phyloP scores from a whole-genome alignment of 140 eudicot genomes.

The Senecio squalidus region DNA sequence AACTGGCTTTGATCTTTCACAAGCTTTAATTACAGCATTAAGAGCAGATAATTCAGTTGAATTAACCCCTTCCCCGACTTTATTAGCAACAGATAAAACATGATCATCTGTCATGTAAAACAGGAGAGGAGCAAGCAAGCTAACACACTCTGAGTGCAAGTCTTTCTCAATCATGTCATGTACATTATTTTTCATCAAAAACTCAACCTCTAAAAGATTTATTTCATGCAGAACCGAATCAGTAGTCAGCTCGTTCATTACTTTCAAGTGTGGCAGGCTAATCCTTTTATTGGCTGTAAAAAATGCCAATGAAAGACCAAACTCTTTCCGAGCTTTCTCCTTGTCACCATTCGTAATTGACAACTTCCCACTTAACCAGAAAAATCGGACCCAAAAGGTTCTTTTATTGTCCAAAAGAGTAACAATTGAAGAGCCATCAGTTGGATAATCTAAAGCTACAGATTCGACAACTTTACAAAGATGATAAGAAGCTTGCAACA shows the following conservation, averaged over 20 bases:
- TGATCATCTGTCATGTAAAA: slow-evolving; percentile 49
- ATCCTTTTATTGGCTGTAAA: slow-evolving; percentile 44
- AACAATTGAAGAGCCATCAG: slow-evolving; percentile 31
- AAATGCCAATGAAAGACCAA: slow-evolving; percentile 56
- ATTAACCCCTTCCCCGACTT: slow-evolving; percentile 38
- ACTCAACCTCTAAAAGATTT: slow-evolving; percentile 68
- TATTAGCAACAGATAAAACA: slow-evolving; percentile 30
- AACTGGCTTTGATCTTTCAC: slow-evolving; percentile 54
- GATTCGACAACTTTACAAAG: slow-evolving; percentile 80
- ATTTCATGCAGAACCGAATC: slow-evolving; percentile 62
- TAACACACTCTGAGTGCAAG: slow-evolving; percentile 52
- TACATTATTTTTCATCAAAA: slow-evolving; percentile 49
- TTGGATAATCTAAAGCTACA: slow-evolving; percentile 53
- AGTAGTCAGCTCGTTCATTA: slow-evolving; percentile 41
- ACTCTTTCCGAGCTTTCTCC: slow-evolving; percentile 69
- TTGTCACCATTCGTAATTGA: slow-evolving; percentile 55
- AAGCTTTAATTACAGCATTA: slow-evolving; percentile 61
- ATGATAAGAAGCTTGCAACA: slow-evolving; percentile 70
- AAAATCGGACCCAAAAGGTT: slow-evolving; percentile 83
- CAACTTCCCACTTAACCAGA: slow-evolving; percentile 78
- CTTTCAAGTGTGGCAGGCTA: slow-evolving; percentile 69
- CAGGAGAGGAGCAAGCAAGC: slow-evolving; percentile 77
- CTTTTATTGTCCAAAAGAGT: slow-evolving; percentile 46
- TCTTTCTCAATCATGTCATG: slow-evolving; percentile 61
- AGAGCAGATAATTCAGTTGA: slow-evolving; percentile 69